Conservation (phyloP, 2,329 filamentous ascomycete genomes). For the Cadophora luteo-olivacea region DNA sequence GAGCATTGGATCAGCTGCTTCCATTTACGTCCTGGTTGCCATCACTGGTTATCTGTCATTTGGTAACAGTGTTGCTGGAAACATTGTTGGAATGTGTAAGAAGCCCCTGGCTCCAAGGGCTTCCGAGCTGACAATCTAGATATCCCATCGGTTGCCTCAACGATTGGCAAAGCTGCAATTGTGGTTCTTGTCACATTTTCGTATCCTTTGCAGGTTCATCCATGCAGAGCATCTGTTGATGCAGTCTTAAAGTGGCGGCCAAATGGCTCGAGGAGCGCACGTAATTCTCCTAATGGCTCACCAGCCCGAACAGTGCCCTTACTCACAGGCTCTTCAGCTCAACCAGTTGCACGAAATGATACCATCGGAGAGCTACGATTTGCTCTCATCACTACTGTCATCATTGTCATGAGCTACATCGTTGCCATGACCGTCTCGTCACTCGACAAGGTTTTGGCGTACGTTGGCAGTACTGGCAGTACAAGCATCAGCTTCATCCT, state of each 20-base stretch:
- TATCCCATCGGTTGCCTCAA: slow-evolving; percentile 78
- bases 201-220: slow-evolving; percentile 93
- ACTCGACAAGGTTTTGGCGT: slow-evolving; percentile 89
- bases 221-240: slow-evolving; percentile 92
- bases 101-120: slow-evolving; percentile 30
- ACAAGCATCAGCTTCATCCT: slow-evolving; percentile 98
- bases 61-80: slow-evolving; percentile 85
- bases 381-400: slow-evolving; percentile 83
- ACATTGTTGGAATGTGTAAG: slow-evolving; percentile 93
- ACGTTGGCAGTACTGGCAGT: slow-evolving; percentile 92
- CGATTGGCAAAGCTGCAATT: slow-evolving; percentile 93
- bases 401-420: slow-evolving; percentile 84
- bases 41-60: slow-evolving; percentile 97
- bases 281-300: slow-evolving; percentile 45
- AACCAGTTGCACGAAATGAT: slow-evolving; percentile 56
- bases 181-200: slow-evolving; percentile 96
- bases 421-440: slow-evolving; percentile 91
- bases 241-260: slow-evolving; percentile 95
- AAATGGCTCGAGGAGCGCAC: slow-evolving; percentile 46
- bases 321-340: slow-evolving; percentile 53
- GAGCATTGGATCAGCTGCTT: slow-evolving; percentile 88
- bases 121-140: slow-evolving; percentile 50
- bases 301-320: slow-evolving; percentile 49
- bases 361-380: slow-evolving; percentile 88
- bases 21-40: slow-evolving; percentile 87